phyloP scores from a whole-genome alignment of 176 grass and related monocot species.

The Guadua angustifolia region DNA sequence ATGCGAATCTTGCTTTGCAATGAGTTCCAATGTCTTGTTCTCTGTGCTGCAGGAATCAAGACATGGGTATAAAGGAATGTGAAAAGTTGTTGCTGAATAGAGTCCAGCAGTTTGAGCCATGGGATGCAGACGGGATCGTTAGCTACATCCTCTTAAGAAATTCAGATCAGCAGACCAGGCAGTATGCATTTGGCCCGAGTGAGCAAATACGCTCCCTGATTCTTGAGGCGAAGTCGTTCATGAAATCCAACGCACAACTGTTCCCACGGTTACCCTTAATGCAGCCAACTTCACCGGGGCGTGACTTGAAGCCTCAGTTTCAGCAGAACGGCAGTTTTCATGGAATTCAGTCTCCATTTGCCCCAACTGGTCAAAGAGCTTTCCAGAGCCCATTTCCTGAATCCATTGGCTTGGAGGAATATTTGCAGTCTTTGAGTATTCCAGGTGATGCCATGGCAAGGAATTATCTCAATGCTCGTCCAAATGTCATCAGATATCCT shows the following conservation, averaged over 20 bases:
- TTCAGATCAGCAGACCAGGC: not conserved
- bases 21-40: not conserved
- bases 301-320: not conserved
- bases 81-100: conserved; percentile 36
- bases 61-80: conserved; percentile 49
- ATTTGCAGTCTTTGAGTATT: not conserved
- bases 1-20: not conserved
- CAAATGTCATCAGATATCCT: not conserved
- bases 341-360: conserved; percentile 6
- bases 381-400: conserved; percentile 5
- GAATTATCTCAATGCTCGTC: not conserved
- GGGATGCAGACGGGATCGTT: conserved; percentile 32
- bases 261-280: not conserved
- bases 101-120: conserved; percentile 29
- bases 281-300: not conserved
- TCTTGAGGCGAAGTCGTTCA: conserved; percentile 38
- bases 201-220: conserved; percentile 49
- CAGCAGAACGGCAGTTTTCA: not conserved
- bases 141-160: conserved; percentile 31
- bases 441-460: not conserved
- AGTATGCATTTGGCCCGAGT: conserved; percentile 33
- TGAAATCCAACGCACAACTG: not conserved
- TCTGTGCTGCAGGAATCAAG: conserved; percentile 21
- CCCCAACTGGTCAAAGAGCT: conserved; percentile 1
- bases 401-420: not conserved